phyloP scores from a whole-genome alignment of 1,284 basidiomycete genomes.

The Rhodotorula sp. region DNA sequence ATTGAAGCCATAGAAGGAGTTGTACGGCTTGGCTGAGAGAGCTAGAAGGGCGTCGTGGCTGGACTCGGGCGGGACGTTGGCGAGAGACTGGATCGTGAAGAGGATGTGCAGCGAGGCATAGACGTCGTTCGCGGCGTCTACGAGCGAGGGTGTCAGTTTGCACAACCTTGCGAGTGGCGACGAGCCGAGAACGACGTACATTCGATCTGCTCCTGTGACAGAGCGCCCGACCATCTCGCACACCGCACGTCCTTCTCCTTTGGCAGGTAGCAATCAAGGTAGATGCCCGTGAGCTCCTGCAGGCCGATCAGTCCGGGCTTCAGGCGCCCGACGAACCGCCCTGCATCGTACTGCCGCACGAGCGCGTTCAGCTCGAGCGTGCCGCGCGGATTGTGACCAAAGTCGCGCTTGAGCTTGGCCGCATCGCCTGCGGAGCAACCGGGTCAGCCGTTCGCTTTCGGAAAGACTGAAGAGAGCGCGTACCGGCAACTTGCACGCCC shows the following conservation, averaged over 20 bases:
- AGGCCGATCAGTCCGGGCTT: conserved; percentile 46
- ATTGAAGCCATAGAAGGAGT: background rate
- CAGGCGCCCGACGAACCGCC: conserved; percentile 32
- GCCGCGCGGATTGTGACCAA: conserved; percentile 33
- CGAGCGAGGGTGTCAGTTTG: background rate
- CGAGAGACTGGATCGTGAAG: conserved; percentile 13
- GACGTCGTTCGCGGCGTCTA: conserved; percentile 55
- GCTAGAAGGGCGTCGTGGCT: background rate
- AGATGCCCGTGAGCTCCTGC: conserved; percentile 47
- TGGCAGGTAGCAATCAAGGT: conserved; percentile 47
- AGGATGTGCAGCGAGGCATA: conserved; percentile 49
- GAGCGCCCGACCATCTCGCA: conserved; percentile 48
- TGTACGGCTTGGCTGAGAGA: background rate
- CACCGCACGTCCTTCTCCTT: conserved; percentile 49
- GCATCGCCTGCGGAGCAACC: conserved; percentile 46
- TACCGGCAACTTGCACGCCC: conserved; percentile 50
- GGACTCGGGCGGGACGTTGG: background rate
- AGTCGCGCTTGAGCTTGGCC: conserved; percentile 51
- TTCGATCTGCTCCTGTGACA: conserved; percentile 47
- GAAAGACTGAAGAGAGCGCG: conserved; percentile 11
- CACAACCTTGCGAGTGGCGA: background rate
- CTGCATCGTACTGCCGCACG: conserved; percentile 48
- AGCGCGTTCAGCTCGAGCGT: conserved; percentile 51
- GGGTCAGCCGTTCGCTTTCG: too few species aligned
- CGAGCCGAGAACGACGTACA: conserved; percentile 47